phyloP scores from a whole-genome alignment of 352 stramenopile species.

The Phytophthora aleatoria region DNA sequence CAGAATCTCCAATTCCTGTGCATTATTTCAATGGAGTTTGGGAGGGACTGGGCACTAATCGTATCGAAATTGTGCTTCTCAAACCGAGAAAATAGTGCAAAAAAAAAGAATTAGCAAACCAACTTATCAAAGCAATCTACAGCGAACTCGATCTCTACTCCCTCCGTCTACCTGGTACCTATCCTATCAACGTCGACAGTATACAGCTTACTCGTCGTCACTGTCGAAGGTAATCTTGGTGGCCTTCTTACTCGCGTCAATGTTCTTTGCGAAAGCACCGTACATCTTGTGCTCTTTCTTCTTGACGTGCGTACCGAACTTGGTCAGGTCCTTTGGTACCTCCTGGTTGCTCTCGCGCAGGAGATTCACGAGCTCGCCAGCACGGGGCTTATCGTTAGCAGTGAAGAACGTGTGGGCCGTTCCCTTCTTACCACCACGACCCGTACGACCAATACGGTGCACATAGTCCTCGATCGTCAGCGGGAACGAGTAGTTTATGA shows the following conservation, averaged over 20 bases:
- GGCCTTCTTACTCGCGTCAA: constrained; percentile 95
- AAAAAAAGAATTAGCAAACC: constrained; percentile 15
- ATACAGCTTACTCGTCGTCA: constrained; percentile 57
- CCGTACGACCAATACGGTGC: constrained; percentile 94
- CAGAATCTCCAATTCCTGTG: no score
- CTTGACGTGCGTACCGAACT: constrained; percentile 99
- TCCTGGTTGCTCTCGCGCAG: constrained; percentile 93
- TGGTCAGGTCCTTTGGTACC: constrained; percentile 94
- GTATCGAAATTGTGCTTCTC: no score
- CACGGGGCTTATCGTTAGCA: constrained; percentile 95
- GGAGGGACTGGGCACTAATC: no score
- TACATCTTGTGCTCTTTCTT: constrained; percentile 99
- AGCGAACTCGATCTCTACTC: constrained; percentile 22
- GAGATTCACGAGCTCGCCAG: constrained; percentile 96
- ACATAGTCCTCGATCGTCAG: constrained; percentile 98
- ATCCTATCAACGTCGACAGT: constrained; percentile 33
- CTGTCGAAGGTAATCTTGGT: constrained; percentile 98
- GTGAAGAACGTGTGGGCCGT: constrained; percentile 98
- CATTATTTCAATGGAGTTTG: no score
- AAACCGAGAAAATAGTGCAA: no score
- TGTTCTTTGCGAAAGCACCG: constrained; percentile 95
- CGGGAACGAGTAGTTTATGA: constrained; percentile 98
- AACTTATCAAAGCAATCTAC: constrained; percentile 39
- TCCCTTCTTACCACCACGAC: constrained; percentile 94
- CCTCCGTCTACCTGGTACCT: constrained; percentile 19